Conservation (phyloP, 2,329 filamentous ascomycete genomes). For the Metarhizium humberi region DNA sequence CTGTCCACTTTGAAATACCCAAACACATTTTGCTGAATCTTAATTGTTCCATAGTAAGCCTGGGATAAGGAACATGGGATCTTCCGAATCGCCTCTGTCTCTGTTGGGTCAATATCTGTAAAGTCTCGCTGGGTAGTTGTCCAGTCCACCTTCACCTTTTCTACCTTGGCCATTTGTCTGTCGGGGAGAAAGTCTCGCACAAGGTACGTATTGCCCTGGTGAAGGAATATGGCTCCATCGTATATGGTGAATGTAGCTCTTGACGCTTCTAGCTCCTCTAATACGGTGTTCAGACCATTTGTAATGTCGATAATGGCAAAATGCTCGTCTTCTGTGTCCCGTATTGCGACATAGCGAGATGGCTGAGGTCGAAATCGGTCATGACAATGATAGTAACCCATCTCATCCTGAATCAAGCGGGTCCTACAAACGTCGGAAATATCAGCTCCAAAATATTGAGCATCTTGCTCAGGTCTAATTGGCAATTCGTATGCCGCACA, state of each 20-base stretch:
- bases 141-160: slow-evolving; percentile 88
- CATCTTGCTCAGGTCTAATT: slow-evolving; percentile 68
- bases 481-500: slow-evolving; percentile 95
- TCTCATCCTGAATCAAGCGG: slow-evolving; percentile 61
- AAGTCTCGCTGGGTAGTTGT: slow-evolving; percentile 87
- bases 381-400: slow-evolving; percentile 85
- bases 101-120: slow-evolving; percentile 87
- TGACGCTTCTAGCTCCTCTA: slow-evolving; percentile 93
- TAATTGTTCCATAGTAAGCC: slow-evolving; percentile 80
- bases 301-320: slow-evolving; percentile 90
- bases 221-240: slow-evolving; percentile 92
- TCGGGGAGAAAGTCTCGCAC: slow-evolving; percentile 83
- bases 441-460: slow-evolving; percentile 67
- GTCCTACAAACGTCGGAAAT: slow-evolving; percentile 63
- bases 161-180: slow-evolving; percentile 73
- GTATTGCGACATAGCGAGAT: slow-evolving; percentile 74
- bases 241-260: slow-evolving; percentile 95
- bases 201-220: slow-evolving; percentile 89
- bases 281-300: slow-evolving; percentile 68
- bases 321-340: slow-evolving; percentile 81
- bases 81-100: slow-evolving; percentile 76
- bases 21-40: slow-evolving; percentile 81
- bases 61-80: slow-evolving; percentile 54
- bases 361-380: slow-evolving; percentile 80
- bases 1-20: slow-evolving; percentile 97